phyloP scores from a whole-genome alignment of 83 land plant species.

The Picea abies region DNA sequence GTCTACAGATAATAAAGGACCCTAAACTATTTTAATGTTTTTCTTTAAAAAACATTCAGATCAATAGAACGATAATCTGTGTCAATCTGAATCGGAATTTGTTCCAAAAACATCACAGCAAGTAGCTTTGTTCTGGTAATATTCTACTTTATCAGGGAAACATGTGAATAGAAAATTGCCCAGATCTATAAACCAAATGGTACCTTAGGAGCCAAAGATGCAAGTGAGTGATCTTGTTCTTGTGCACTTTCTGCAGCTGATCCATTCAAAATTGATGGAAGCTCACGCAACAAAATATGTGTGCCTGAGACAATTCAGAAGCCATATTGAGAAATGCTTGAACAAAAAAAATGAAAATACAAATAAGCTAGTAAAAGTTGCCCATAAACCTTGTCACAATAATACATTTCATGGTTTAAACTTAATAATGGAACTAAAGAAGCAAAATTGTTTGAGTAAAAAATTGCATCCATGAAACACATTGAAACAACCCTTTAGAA shows the following conservation, averaged over 20 bases:
- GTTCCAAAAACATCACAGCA: background rate
- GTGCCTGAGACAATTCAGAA: slow-evolving; percentile 48
- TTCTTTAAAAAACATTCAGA: background rate
- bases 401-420: background rate
- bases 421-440: background rate
- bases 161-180: background rate
- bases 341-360: background rate
- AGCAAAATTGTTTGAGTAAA: background rate
- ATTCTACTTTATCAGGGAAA: background rate
- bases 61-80: background rate
- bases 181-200: background rate
- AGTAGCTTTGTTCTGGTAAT: background rate
- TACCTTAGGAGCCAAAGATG: slow-evolving; percentile 94
- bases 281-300: slow-evolving; percentile 65
- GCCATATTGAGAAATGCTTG: background rate
- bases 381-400: background rate
- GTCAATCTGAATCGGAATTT: background rate
- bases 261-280: slow-evolving; percentile 89
- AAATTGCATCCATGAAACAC: background rate
- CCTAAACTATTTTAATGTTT: background rate
- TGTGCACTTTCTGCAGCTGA: slow-evolving; percentile 69
- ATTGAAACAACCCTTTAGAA: too few species aligned
- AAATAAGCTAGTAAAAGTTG: background rate
- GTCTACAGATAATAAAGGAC: background rate
- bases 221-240: slow-evolving; percentile 78